A percentile compares a stretch with the other conserved stretches of the same genome.
Evolutionary conservation across 2,329 filamentous ascomycete genomes (phyloP).

Genomic region (Aspergillus tubingensis): DNA sequence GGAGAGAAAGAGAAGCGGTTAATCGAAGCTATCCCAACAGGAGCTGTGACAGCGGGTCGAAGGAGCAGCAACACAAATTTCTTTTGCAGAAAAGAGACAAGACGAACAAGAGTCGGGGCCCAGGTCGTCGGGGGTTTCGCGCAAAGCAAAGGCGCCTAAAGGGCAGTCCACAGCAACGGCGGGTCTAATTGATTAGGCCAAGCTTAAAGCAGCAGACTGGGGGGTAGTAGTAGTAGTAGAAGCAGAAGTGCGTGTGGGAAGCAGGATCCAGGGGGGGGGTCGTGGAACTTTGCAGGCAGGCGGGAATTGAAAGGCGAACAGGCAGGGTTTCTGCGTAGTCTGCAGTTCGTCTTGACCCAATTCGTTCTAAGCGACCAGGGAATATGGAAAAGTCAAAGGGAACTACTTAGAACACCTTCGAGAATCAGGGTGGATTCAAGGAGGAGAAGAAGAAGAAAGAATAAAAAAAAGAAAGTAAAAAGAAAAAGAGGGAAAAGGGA

Average conservation of each 20-base stretch:
- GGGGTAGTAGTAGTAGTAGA: background rate
- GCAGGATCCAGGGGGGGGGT: slow-evolving; percentile 23
- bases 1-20: slow-evolving; percentile 14
- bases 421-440: slow-evolving; percentile 12
- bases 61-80: slow-evolving; percentile 30
- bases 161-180: slow-evolving; percentile 29
- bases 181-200: slow-evolving; percentile 31
- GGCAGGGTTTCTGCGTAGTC: background rate
- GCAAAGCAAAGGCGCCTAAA: slow-evolving; percentile 27
- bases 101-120: slow-evolving; percentile 25
- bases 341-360: slow-evolving; percentile 10
- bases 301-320: slow-evolving; percentile 18
- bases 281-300: slow-evolving; percentile 22
- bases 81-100: slow-evolving; percentile 26
- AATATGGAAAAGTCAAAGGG: slow-evolving; percentile 9
- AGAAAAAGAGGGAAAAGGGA: slow-evolving; percentile 1
- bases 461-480: background rate
- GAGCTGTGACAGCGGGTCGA: slow-evolving; percentile 25
- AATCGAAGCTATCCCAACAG: slow-evolving; percentile 28
- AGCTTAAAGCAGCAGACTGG: slow-evolving; percentile 30
- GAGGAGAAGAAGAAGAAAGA: slow-evolving; percentile 7
- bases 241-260: slow-evolving; percentile 2
- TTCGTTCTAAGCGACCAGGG: background rate
- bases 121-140: slow-evolving; percentile 30
- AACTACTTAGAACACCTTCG: slow-evolving; percentile 12